phyloP scores from a whole-genome alignment of 1,284 basidiomycete species.

The Thecaphora thlaspeos region DNA sequence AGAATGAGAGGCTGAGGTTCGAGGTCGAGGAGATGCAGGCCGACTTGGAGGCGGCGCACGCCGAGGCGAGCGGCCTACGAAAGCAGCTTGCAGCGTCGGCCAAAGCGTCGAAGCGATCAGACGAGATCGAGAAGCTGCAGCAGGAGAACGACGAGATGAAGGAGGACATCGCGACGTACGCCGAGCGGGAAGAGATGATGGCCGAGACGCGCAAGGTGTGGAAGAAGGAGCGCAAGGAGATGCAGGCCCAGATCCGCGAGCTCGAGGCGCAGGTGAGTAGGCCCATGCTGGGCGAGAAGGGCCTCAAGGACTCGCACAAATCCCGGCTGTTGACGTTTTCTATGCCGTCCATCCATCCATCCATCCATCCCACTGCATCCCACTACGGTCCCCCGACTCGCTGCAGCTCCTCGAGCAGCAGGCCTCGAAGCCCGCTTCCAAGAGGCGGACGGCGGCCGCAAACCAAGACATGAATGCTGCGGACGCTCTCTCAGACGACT shows the following conservation, averaged over 20 bases:
- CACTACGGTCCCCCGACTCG: too few species aligned
- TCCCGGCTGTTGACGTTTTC: too few species aligned
- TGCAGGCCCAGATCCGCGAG: constrained; percentile 16
- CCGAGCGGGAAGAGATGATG: constrained; percentile 30
- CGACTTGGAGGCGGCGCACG: background rate
- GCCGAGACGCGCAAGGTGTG: constrained; percentile 26
- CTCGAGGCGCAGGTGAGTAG: constrained; percentile 6
- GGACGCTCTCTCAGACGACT: too few species aligned
- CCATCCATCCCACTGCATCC: too few species aligned
- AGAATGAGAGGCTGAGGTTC: constrained; percentile 1
- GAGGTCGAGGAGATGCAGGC: constrained; percentile 20
- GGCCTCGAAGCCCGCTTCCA: background rate
- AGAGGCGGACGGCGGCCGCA: background rate
- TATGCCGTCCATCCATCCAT: too few species aligned
- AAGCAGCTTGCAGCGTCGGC: constrained; percentile 1
- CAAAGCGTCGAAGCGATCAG: background rate
- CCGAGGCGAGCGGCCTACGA: background rate
- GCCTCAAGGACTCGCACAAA: background rate
- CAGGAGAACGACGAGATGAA: constrained; percentile 14
- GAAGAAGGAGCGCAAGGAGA: constrained; percentile 27
- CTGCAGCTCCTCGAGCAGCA: background rate
- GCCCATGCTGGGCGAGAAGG: background rate
- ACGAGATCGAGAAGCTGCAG: constrained; percentile 2
- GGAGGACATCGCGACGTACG: constrained; percentile 16
- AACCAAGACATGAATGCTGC: background rate